Percentiles rank a stretch among this genome's conserved stretches.
These are phyloP conservation scores for Vickermania spadyakhi DNA, from an alignment of 208 protist species.

Conservation along the genomic window DNA sequence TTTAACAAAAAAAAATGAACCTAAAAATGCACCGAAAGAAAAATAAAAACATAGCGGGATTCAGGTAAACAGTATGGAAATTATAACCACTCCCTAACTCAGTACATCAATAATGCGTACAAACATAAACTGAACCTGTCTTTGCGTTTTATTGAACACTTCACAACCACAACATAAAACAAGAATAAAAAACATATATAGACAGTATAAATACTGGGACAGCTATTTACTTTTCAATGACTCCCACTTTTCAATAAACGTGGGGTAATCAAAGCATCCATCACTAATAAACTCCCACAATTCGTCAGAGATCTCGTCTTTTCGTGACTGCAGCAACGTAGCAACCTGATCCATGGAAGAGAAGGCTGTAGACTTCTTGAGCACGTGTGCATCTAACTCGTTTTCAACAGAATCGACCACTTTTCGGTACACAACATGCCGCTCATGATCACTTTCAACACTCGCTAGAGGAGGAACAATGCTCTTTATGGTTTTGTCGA, in stretches of 20 bases:
- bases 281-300: conserved; percentile 78
- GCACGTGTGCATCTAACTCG: conserved; percentile 50
- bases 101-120: too few relatives aligned
- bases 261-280: conserved; percentile 73
- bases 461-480: conserved; percentile 30
- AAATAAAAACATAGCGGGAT: too few relatives aligned
- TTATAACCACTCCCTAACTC: too few relatives aligned
- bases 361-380: conserved; percentile 11
- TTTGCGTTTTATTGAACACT: too few relatives aligned
- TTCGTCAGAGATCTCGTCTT: conserved; percentile 64
- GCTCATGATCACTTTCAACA: conserved; percentile 44
- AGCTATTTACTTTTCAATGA: too few relatives aligned
- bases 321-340: conserved; percentile 34
- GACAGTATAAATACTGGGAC: too few relatives aligned
- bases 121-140: too few relatives aligned
- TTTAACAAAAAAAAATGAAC: too few relatives aligned
- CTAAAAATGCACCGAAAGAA: too few relatives aligned
- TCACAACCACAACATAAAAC: too few relatives aligned
- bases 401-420: conserved; percentile 40
- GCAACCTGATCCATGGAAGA: conserved; percentile 18
- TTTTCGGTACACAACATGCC: conserved; percentile 38
- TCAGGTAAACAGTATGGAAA: too few relatives aligned
- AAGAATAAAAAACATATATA: too few relatives aligned
- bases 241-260: conserved; percentile 56
- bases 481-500: conserved; percentile 15